Evolutionary conservation across 2,329 filamentous ascomycete genomes (phyloP).

Genomic region (Arachnomyces sp.): DNA sequence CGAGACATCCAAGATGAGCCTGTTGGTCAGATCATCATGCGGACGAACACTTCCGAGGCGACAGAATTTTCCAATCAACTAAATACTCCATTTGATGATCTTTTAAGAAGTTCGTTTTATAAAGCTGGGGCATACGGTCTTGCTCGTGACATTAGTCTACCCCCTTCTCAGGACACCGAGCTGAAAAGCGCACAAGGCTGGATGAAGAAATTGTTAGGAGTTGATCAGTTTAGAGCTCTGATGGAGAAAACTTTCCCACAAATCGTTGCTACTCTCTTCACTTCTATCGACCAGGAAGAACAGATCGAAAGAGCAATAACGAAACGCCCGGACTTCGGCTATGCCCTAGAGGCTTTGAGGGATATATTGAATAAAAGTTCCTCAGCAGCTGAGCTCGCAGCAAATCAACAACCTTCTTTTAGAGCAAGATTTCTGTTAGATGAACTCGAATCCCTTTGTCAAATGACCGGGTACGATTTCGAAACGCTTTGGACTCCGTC

Average conservation of each 20-base stretch:
- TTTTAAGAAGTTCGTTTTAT: slow-evolving; percentile 64
- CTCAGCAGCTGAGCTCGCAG: slow-evolving; percentile 59
- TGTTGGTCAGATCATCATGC: slow-evolving; percentile 74
- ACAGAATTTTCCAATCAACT: slow-evolving; percentile 54
- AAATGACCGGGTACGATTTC: slow-evolving; percentile 59
- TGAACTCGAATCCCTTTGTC: slow-evolving; percentile 71
- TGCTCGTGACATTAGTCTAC: slow-evolving; percentile 59
- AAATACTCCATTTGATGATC: slow-evolving; percentile 44
- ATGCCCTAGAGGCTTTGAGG: slow-evolving; percentile 57
- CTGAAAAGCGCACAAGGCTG: slow-evolving; percentile 55
- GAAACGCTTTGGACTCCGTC: slow-evolving; percentile 66
- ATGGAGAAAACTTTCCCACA: slow-evolving; percentile 66
- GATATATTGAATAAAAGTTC: slow-evolving; percentile 63
- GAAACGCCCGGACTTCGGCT: slow-evolving; percentile 50
- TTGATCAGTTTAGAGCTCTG: slow-evolving; percentile 54
- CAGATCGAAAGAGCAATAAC: slow-evolving; percentile 61
- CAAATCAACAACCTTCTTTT: slow-evolving; percentile 82
- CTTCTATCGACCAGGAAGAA: slow-evolving; percentile 69
- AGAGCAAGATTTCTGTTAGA: slow-evolving; percentile 67
- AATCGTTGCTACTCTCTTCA: slow-evolving; percentile 69
- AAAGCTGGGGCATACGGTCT: slow-evolving; percentile 79
- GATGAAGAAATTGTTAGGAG: slow-evolving; percentile 62
- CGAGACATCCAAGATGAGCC: slow-evolving; percentile 66
- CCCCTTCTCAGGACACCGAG: slow-evolving; percentile 35
- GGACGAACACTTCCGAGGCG: slow-evolving; percentile 59